These are phyloP conservation scores for Thelonectria discophora DNA, from an alignment of 2,329 filamentous ascomycete genomes.

Conservation along the genomic window DNA sequence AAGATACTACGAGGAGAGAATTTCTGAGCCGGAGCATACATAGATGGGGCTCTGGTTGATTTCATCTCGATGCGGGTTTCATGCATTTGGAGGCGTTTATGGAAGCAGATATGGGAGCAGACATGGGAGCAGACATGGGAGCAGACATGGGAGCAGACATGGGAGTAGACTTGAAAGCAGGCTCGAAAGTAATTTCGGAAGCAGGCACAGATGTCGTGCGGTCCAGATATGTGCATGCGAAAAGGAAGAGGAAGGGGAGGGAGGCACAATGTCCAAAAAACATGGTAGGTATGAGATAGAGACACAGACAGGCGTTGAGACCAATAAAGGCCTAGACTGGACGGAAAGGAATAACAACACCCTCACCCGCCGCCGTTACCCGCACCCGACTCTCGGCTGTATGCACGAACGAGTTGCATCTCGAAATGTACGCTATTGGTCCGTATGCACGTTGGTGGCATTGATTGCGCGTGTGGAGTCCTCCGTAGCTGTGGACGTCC, in stretches of 20 bases:
- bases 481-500: conserved; percentile 5
- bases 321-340: conserved; percentile 1
- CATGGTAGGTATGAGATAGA: background rate
- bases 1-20: conserved; percentile 5
- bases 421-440: conserved; percentile 14
- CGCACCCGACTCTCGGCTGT: background rate
- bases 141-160: no score
- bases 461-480: conserved; percentile 4
- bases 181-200: no score
- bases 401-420: background rate
- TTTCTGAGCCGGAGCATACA: background rate
- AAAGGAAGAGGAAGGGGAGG: background rate
- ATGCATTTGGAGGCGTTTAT: conserved; percentile 22
- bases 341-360: background rate
- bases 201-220: conserved; percentile 3
- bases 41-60: conserved; percentile 7
- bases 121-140: no score
- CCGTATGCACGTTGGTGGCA: conserved; percentile 10
- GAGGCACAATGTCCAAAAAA: conserved; percentile 1
- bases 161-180: no score
- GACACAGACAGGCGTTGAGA: conserved; percentile 5
- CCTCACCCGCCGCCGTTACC: background rate
- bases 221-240: conserved; percentile 10
- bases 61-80: conserved; percentile 21
- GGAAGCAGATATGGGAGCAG: background rate